Base-by-base conservation (phyloP, 192 early-diverging fungal genomes). In the Rhizoclosmatium sp. region DNA sequence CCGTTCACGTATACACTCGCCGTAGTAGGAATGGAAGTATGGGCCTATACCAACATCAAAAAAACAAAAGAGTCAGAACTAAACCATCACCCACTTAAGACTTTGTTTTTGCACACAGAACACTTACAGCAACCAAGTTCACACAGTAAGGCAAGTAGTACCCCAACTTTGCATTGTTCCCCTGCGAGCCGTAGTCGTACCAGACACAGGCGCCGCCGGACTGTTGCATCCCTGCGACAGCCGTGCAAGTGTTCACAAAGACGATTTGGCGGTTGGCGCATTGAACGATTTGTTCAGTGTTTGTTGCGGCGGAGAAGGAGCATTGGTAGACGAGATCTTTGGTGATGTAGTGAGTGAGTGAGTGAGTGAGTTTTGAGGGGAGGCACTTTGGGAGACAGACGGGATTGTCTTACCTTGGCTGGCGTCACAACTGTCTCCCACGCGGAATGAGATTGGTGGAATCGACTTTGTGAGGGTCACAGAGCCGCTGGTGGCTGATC, bases 131-230 rank as follows among this genome's bases (percentile, higher is more conserved):
- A 54, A 54, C 16, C 51, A 54, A 16, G 51, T 54, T 54, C 51
- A 54, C 44, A 44, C 67, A 69, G 46, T 69, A 69, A 40, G 67
- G 67, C 40, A 69, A 47, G 67, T 69, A 69, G 12, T 39, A 65
- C 21, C 40, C 40, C 67, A 69, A 69, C 39, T 21, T 44, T 16
- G 67, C 67, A 47, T 54, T 54, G 51, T 69, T 44, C 23, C 67
- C 67, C 40, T 69, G 39, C 41, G 19, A 16, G 14, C 44, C 44
- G 23, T 46, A 69, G 67, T 69, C 67, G 31, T 47, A 42, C 14
- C 46, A 69, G 42, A 47, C 67, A 47, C 67, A 69, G n/a, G n/a
- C 16, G 12, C 16, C 67, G 12, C 67, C 67, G 14, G 42, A n/a
- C 14, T 44, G 14, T 3, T 16, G 14, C 39, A 47, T 12, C 7